These are phyloP conservation scores for Endoconidiophora laricicola DNA, from an alignment of 2,329 filamentous ascomycete genomes.

Conservation along the genomic window DNA sequence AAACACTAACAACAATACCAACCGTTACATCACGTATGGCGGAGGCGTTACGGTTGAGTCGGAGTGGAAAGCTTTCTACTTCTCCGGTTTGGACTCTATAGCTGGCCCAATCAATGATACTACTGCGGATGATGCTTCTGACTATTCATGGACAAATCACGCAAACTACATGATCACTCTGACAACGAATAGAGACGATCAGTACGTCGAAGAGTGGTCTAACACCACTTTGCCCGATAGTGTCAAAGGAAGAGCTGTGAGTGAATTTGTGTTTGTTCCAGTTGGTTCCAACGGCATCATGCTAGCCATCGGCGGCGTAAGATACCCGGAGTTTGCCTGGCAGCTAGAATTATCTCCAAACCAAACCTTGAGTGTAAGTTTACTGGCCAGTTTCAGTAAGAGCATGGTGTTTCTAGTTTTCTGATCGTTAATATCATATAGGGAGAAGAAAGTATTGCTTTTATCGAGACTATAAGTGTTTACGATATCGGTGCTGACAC, in stretches of 20 bases:
- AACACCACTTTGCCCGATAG: constrained; percentile 35
- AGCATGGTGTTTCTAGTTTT: background rate
- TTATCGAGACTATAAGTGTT: constrained; percentile 56
- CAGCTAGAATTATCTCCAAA: constrained; percentile 19
- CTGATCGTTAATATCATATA: background rate
- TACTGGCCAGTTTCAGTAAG: no score
- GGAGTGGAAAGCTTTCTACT: constrained; percentile 56
- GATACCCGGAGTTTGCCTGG: constrained; percentile 31
- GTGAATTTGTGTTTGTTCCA: constrained; percentile 59
- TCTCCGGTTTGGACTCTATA: constrained; percentile 42
- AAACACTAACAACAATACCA: constrained; percentile 30
- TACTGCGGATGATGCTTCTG: constrained; percentile 15
- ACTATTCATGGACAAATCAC: constrained; percentile 17
- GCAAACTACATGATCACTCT: constrained; percentile 37
- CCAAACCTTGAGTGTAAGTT: background rate
- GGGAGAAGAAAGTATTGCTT: constrained; percentile 44
- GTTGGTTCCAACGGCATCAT: constrained; percentile 61
- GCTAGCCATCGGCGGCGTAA: constrained; percentile 61
- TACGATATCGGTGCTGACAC: constrained; percentile 54
- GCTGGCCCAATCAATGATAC: constrained; percentile 31
- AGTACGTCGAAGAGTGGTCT: constrained; percentile 34
- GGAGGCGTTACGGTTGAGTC: constrained; percentile 48
- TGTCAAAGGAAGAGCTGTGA: constrained; percentile 40
- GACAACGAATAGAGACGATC: constrained; percentile 38
- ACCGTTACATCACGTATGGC: constrained; percentile 47